These are phyloP conservation scores for Arxiozyma telluris DNA, from an alignment of 1,139 yeast species.

Conservation along the genomic window DNA sequence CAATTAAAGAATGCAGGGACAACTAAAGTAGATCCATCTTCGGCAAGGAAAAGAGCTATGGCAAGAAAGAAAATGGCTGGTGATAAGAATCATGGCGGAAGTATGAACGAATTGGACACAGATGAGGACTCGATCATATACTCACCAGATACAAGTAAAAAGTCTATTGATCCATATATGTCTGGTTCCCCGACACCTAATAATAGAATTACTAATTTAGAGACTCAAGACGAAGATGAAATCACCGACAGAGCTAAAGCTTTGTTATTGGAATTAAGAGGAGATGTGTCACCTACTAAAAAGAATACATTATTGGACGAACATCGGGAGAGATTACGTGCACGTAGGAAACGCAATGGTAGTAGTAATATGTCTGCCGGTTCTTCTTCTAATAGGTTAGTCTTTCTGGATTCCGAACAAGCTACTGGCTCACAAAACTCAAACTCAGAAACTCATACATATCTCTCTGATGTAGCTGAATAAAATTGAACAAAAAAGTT, in stretches of 20 bases:
- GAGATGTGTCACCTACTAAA: constrained; percentile 18
- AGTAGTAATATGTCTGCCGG: neutral
- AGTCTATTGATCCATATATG: neutral
- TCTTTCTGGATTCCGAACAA: constrained; percentile 7
- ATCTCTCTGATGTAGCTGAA: neutral
- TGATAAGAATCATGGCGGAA: constrained; percentile 23
- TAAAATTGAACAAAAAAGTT: neutral
- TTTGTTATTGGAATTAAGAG: constrained; percentile 26
- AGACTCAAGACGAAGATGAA: constrained; percentile 15
- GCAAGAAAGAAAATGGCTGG: constrained; percentile 55
- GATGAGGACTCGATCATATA: constrained; percentile 25
- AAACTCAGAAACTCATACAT: neutral
- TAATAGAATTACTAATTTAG: neutral
- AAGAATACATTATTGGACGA: constrained; percentile 16
- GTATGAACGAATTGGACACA: constrained; percentile 18
- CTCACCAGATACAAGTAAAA: constrained; percentile 14
- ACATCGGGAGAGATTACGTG: constrained; percentile 24
- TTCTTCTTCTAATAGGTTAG: constrained; percentile 9
- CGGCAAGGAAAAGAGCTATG: constrained; percentile 75
- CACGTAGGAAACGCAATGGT: constrained; percentile 18
- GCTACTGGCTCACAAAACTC: neutral
- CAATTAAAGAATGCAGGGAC: constrained; percentile 70
- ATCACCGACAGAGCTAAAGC: constrained; percentile 27
- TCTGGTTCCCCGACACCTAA: constrained; percentile 6
- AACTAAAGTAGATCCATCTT: constrained; percentile 59